A percentile compares a stretch with the other conserved stretches of the same genome.
Evolutionary conservation across 129 eudicot genomes (phyloP).

Genomic region (Centaurea solstitialis): DNA sequence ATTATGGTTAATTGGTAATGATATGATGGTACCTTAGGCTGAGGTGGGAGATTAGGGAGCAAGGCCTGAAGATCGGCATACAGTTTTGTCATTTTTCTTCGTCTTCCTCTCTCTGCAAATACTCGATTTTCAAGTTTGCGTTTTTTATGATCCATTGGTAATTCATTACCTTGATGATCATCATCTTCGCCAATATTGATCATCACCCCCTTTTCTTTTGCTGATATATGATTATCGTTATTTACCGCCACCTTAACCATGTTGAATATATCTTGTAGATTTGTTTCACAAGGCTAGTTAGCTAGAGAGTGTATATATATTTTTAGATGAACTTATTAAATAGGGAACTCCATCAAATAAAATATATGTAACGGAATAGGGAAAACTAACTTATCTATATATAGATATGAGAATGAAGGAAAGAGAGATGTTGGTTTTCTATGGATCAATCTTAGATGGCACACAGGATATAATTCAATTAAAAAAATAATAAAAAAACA

Average conservation of each 20-base stretch:
- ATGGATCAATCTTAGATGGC: too few species aligned
- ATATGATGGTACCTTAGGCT: conserved; percentile 28
- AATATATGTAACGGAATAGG: not conserved
- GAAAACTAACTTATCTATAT: too few species aligned
- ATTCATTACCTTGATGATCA: not conserved
- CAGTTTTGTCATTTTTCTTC: conserved; percentile 65
- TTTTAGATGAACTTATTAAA: not conserved
- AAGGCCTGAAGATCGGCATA: conserved; percentile 57
- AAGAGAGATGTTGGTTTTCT: too few species aligned
- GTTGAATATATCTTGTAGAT: not conserved
- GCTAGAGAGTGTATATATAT: not conserved
- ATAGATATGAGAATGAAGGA: not conserved
- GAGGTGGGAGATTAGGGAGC: conserved; percentile 64
- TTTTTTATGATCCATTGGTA: conserved; percentile 4
- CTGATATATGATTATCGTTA: not conserved
- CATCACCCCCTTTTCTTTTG: not conserved
- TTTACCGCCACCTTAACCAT: not conserved
- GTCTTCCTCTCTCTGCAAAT: conserved; percentile 69
- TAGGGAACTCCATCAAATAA: not conserved
- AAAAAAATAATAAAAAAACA: too few species aligned
- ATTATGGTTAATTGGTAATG: not conserved
- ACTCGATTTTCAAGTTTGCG: conserved; percentile 55
- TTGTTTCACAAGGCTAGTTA: not conserved
- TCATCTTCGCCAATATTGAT: not conserved
- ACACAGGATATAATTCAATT: too few species aligned